phyloP scores from a whole-genome alignment of 2,329 filamentous ascomycete genomes.

The Didymellaceae sp. region DNA sequence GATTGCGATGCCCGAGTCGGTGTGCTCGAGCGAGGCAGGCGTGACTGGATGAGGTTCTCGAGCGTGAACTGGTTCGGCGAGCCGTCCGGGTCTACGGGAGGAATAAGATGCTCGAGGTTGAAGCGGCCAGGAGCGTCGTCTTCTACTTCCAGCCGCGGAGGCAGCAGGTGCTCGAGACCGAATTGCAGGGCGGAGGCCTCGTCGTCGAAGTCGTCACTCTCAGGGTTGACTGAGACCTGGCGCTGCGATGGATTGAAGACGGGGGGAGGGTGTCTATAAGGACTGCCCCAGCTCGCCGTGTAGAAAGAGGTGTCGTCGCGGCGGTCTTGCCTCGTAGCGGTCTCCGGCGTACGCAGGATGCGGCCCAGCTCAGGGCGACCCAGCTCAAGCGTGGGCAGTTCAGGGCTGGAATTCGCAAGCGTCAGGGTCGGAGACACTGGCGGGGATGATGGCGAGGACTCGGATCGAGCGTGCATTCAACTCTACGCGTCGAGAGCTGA shows the following conservation, averaged over 20 bases:
- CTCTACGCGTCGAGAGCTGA: conserved; percentile 39
- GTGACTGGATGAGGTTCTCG: conserved; percentile 49
- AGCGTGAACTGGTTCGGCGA: conserved; percentile 47
- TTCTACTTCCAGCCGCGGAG: conserved; percentile 40
- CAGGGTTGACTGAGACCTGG: conserved; percentile 37
- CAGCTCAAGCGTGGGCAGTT: conserved; percentile 49
- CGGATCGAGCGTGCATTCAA: conserved; percentile 51
- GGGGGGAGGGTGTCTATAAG: conserved; percentile 73
- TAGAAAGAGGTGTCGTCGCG: conserved; percentile 62
- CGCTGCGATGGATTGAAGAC: conserved; percentile 41
- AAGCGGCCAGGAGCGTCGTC: conserved; percentile 45
- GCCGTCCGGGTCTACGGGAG: conserved; percentile 39
- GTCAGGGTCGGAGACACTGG: conserved; percentile 50
- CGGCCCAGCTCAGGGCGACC: conserved; percentile 42
- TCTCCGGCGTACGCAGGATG: conserved; percentile 45
- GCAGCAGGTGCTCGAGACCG: conserved; percentile 49
- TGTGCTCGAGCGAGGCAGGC: conserved; percentile 38
- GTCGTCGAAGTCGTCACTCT: conserved; percentile 49
- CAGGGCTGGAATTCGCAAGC: conserved; percentile 51
- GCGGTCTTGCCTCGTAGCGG: conserved; percentile 40
- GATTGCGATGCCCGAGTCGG: conserved; percentile 31
- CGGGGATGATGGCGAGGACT: conserved; percentile 43
- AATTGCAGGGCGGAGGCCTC: conserved; percentile 47
- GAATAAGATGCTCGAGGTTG: conserved; percentile 50
- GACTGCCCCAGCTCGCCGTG: conserved; percentile 90